Conservation (phyloP, 192 early-diverging fungal species). For the Podila epigama region DNA sequence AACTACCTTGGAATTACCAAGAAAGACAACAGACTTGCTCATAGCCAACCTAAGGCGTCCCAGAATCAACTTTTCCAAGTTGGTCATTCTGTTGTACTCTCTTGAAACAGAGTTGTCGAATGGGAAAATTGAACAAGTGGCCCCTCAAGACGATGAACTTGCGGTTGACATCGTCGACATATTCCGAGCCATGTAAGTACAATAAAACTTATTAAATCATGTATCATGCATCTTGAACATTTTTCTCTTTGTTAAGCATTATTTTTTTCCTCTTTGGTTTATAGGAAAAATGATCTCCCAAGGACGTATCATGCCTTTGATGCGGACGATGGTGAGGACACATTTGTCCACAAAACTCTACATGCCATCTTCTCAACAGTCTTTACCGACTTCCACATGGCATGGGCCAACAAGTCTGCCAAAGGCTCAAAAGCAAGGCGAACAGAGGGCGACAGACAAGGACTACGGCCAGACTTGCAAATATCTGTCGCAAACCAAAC, state of each 20-base stretch:
- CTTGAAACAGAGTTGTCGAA: slow-evolving; percentile 1
- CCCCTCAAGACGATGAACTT: neutral
- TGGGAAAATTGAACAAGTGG: neutral
- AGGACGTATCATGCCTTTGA: neutral
- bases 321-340: slow-evolving; percentile 1
- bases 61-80: slow-evolving; percentile 4
- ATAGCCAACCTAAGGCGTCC: neutral
- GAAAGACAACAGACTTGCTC: neutral
- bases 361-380: neutral
- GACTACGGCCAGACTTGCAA: slow-evolving; percentile 8
- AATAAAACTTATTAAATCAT: neutral
- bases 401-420: slow-evolving; percentile 13
- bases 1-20: too few species aligned
- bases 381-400: neutral
- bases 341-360: neutral
- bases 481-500: neutral
- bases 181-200: slow-evolving; percentile 2
- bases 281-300: slow-evolving; percentile 3
- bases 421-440: slow-evolving; percentile 7
- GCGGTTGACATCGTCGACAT: slow-evolving; percentile 2
- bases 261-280: neutral
- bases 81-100: neutral
- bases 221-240: too few species aligned
- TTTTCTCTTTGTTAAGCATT: too few species aligned
- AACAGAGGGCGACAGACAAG: slow-evolving; percentile 5